Evolutionary conservation across 768 basidiomycete genomes (phyloP), one percentile per base, ranked within the genome.

Genomic region (Xerocomellus amylosporus): DNA sequence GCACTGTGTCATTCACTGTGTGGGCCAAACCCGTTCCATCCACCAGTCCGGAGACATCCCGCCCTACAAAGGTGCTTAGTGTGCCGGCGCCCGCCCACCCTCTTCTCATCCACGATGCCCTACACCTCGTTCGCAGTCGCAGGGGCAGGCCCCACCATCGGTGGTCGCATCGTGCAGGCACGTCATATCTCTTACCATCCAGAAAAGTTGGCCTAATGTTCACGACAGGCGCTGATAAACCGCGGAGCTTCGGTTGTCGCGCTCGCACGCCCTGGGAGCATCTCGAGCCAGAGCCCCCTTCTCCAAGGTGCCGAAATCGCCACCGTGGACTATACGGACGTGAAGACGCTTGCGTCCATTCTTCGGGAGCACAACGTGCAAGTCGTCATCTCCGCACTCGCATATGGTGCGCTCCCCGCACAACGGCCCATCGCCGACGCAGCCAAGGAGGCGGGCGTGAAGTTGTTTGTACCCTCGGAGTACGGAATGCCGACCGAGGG

Each of bases 381-480:
- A 37, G 73, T 75, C 14, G 58, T 74, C 36, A 40, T 74, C 34
- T 75, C 72, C 14, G 67, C 71, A 7, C 38, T 75, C 37, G 66
- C 69, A 15, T 65, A 61, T 3, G 64, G 60, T 8, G 73, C 63
- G 8, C 58, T 68, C 14, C 39, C 49, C 3, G 58, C 56, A 7
- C 72, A 74, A 47, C 58, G 58, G 26, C 40, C 58, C 2, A 51
- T 75, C 34, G 73, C 67, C 14, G 67, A 71, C 8, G 75, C 74
- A 14, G 71, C 75, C 24, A 72, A 72, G 51, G 61, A 59, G 36
- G 74, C 73, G 0, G 68, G 63, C 1, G 72, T 76, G 19, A 71
- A 72, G 56, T 38, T 76, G 45, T 74, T 76, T 45, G 73, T 73
- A n/a, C 73, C 74, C 13, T 69, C 67, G 19, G 75, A 75, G 51